Base-by-base conservation (phyloP, 352 stramenopile species). In the Globisporangium radiosum region DNA sequence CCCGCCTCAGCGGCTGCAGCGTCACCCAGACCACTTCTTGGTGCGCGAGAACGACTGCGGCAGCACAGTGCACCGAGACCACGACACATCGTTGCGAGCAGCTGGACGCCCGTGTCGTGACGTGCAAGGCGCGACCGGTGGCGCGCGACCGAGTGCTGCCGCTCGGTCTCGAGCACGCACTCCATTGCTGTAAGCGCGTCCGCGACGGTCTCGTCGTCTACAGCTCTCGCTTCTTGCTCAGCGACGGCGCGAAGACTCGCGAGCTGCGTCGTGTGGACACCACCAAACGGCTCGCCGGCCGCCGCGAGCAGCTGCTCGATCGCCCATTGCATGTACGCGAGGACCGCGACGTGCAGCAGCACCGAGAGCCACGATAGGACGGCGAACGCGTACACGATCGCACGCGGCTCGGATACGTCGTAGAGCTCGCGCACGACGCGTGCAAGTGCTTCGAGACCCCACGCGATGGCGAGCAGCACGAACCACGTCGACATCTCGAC, bases 401-500 rank as follows among this genome's bases (percentile, higher is more conserved):
- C 68, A 25, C 68, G 60, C 0, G 55, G 60, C 52, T 76, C 65
- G 1, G 65, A n/a, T 7, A 70, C 47, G 2, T 62, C 13, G 5
- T 65, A 38, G 5, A 71, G 4, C 0, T 54, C 10, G 15, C 68
- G 1, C 14, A 77, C 36, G 4, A 70, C 14, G 15, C 6, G 14
- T 2, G 71, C 45, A 4, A 64, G 48, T 0, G 62, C 63, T 45
- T 73, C 71, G 55, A 88, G 60, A 0, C 37, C 58, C 73, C 76
- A 88, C 0, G 72, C 74, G 13, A 85, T 64, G 15, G 60, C 53
- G 0, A 88, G 58, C 11, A 88, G 62, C 5, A 88, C 44, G 4
- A 87, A 45, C 78, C 76, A 92, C 65, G 76, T 87, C 6, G 75
- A 81, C 15, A 86, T 71, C 43, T 89, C 63, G 5, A 92, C 78